These are phyloP conservation scores for Cryptococcus sp. DNA, from an alignment of 1,284 basidiomycete genomes.

Conservation along the genomic window DNA sequence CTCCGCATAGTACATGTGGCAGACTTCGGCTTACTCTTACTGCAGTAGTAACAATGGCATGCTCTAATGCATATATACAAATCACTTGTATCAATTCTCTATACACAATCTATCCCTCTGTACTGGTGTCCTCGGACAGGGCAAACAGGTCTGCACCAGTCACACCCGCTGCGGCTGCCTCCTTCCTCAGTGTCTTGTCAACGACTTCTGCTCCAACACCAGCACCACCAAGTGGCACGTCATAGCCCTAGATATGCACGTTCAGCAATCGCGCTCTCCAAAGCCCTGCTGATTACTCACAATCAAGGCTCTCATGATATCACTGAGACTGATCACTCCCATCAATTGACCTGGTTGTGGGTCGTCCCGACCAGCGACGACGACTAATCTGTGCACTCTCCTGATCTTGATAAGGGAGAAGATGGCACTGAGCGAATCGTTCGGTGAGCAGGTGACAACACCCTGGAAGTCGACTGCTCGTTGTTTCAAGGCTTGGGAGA, in stretches of 20 bases:
- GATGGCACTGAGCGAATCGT: constrained; percentile 89
- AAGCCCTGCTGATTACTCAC: constrained; percentile 30
- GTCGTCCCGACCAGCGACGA: constrained; percentile 64
- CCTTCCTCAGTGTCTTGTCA: constrained; percentile 40
- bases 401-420: constrained; percentile 90
- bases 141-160: too few species aligned
- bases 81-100: too few species aligned
- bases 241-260: constrained; percentile 24
- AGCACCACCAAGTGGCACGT: constrained; percentile 43
- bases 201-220: constrained; percentile 48
- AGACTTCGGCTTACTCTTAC: too few species aligned
- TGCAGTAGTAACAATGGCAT: too few species aligned
- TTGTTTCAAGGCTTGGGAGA: constrained; percentile 87
- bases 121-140: too few species aligned
- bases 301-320: constrained; percentile 84
- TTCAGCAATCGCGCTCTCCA: neutral
- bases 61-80: too few species aligned
- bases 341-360: constrained; percentile 66
- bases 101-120: too few species aligned
- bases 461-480: constrained; percentile 92
- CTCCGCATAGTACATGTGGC: too few species aligned
- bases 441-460: constrained; percentile 91
- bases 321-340: constrained; percentile 87
- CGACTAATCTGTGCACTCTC: constrained; percentile 88
- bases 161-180: constrained; percentile 23